Base-by-base conservation (phyloP, 1,284 basidiomycete species). In the Xerocomus subilludens region DNA sequence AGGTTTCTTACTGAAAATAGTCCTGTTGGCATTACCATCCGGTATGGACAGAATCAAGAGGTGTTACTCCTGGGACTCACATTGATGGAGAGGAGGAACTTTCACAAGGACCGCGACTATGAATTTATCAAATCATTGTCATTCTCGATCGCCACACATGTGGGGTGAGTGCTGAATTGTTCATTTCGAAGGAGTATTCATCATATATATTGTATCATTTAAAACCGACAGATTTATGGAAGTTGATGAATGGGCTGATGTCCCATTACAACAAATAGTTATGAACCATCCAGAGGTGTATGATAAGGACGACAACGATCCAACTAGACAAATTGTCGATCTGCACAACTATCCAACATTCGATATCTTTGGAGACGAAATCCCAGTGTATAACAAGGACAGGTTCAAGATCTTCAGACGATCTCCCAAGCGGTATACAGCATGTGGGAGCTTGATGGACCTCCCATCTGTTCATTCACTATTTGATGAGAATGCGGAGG, bases 31-130 rank as follows among this genome's bases (percentile, higher is more conserved):
- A 36, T 70, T 21, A 64, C 60, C 4, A 56, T 70, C 23, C 33
- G 33, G 16, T 70, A 70, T 21, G 69, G 69, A 13, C 69, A 70
- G n/a, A 70, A 70, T 30, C 69, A 70, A 55, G 42, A 45, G 10
- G 30, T 70, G 8, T 38, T 25, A 13, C 32, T 27, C 2, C 18
- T 33, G 23, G n/a, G 9, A 9, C 27, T 35, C 5, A 70, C 33
- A 63, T 33, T 5, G 49, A 63, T 38, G 14, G 47, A 5, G 60
- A 64, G n/a, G n/a, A n/a, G n/a, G n/a, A n/a, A n/a, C n/a, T n/a
- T n/a, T n/a, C n/a, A n/a, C n/a, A n/a, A n/a, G n/a, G n/a, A n/a
- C n/a, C n/a, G n/a, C n/a, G n/a, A n/a, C 21, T 64, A 55, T 25
- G 10, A 20, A 13, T 10, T 49, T 18, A 63, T 70, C 16, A 42